Evolutionary conservation across 2,329 filamentous ascomycete species (phyloP).

Genomic region (Aspergillus latus): DNA sequence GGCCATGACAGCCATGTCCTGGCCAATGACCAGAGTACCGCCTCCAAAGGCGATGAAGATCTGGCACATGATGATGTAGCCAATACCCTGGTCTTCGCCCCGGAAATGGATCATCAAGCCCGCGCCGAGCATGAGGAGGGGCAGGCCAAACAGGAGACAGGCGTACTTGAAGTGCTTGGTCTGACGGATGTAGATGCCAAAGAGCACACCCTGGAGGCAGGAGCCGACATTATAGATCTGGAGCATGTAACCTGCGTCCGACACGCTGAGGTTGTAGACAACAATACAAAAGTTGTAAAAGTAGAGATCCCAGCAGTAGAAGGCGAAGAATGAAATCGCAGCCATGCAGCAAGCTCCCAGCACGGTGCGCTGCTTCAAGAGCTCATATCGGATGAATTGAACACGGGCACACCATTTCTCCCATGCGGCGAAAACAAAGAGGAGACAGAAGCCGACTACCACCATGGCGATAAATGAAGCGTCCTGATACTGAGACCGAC

Average conservation of each 20-base stretch:
- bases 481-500: constrained; percentile 44
- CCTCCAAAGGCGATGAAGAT: constrained; percentile 57
- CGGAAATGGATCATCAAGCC: constrained; percentile 60
- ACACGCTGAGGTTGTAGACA: constrained; percentile 49
- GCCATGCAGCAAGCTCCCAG: constrained; percentile 54
- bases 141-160: constrained; percentile 53
- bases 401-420: constrained; percentile 55
- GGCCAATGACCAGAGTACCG: constrained; percentile 54
- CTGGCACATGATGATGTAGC: constrained; percentile 57
- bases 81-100: constrained; percentile 49
- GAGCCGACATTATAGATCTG: constrained; percentile 57
- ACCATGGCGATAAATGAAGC: constrained; percentile 52
- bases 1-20: constrained; percentile 61
- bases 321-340: constrained; percentile 52
- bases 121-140: constrained; percentile 53
- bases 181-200: constrained; percentile 51
- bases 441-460: constrained; percentile 53
- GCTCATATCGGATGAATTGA: constrained; percentile 56
- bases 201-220: constrained; percentile 51
- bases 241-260: constrained; percentile 48
- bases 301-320: constrained; percentile 56
- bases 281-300: constrained; percentile 57
- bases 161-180: constrained; percentile 56
- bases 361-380: constrained; percentile 52
- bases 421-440: constrained; percentile 56